These are phyloP conservation scores for Penicillium ucsense DNA, from an alignment of 495 filamentous ascomycete genomes.

Conservation along the genomic window DNA sequence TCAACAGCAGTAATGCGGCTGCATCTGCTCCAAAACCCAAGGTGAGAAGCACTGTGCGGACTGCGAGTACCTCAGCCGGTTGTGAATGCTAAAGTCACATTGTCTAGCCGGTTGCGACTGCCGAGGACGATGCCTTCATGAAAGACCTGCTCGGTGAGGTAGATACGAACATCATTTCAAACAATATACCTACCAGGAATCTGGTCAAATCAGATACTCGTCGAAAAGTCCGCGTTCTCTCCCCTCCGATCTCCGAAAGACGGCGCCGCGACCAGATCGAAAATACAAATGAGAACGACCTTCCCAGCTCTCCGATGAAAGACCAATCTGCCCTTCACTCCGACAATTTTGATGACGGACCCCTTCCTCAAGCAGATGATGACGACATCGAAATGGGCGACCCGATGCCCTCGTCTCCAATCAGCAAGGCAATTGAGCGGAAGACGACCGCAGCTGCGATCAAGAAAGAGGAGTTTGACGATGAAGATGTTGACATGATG, in stretches of 20 bases:
- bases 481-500: constrained; percentile 75
- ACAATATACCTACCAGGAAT: constrained; percentile 45
- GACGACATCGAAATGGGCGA: constrained; percentile 81
- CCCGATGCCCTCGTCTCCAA: constrained; percentile 76
- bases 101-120: constrained; percentile 45
- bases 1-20: constrained; percentile 58
- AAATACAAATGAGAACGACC: constrained; percentile 35
- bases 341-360: constrained; percentile 47
- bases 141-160: constrained; percentile 78
- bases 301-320: constrained; percentile 20
- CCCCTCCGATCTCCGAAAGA: constrained; percentile 53
- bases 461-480: constrained; percentile 57
- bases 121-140: constrained; percentile 82
- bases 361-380: constrained; percentile 32
- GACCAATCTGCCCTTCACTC: constrained; percentile 28
- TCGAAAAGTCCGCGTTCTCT: constrained; percentile 69
- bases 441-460: constrained; percentile 48
- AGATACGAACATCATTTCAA: constrained; percentile 65
- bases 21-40: constrained; percentile 67
- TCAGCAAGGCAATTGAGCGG: constrained; percentile 67
- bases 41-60: constrained; percentile 32
- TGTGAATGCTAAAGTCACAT: background rate
- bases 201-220: constrained; percentile 62
- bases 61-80: background rate
- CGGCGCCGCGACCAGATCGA: constrained; percentile 34